Percentiles rank a stretch among this genome's conserved stretches.
phyloP scores from a whole-genome alignment of 257 asterid genomes.

The Przewalskia tangutica region DNA sequence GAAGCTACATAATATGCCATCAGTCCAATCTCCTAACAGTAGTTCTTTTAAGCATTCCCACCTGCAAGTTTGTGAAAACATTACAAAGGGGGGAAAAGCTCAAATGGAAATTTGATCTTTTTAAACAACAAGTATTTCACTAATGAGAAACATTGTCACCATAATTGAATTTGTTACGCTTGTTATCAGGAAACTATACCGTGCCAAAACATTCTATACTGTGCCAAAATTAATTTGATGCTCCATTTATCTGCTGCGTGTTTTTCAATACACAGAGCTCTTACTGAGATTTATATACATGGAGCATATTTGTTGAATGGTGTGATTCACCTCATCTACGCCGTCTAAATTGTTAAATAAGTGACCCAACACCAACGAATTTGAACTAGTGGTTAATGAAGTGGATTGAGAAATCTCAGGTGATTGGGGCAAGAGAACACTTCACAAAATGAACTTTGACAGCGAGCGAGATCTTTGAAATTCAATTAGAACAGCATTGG shows the following conservation, averaged over 20 bases:
- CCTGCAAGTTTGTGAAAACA: slow-evolving; percentile 27
- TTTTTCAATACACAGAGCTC: neutral
- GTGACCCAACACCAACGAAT: no score
- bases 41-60: slow-evolving; percentile 89
- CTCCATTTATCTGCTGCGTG: neutral
- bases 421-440: no score
- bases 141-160: neutral
- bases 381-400: no score
- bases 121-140: neutral
- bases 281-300: neutral
- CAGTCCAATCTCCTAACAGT: slow-evolving; percentile 82
- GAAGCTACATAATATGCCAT: slow-evolving; percentile 70
- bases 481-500: no score
- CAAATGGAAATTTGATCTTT: neutral
- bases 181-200: neutral
- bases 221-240: neutral
- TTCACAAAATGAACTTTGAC: no score
- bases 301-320: neutral
- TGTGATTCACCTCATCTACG: neutral
- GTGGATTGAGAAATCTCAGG: no score
- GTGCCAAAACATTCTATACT: neutral
- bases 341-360: neutral
- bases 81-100: neutral
- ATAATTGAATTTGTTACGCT: neutral
- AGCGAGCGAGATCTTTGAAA: no score